A percentile compares a stretch with the other conserved stretches of the same genome.
Conservation (phyloP, 2,329 filamentous ascomycete genomes). For the Penicillium sp. region DNA sequence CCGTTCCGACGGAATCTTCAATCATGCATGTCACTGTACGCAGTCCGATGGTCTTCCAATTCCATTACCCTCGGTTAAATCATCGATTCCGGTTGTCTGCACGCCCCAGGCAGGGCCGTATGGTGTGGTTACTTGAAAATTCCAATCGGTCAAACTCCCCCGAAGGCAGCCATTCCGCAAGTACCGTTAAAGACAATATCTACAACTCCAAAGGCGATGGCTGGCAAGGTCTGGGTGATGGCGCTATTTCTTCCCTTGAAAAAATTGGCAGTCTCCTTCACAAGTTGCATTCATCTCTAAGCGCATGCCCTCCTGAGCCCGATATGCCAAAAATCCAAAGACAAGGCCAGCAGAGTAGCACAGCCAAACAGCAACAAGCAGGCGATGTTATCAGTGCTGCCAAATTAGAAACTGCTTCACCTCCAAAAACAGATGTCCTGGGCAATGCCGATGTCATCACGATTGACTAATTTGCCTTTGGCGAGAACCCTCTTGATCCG, state of each 20-base stretch:
- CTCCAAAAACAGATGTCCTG: slow-evolving; percentile 2
- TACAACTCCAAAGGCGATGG: slow-evolving; percentile 39
- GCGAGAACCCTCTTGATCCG: not conserved
- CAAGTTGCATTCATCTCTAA: slow-evolving; percentile 32
- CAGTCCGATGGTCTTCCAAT: slow-evolving; percentile 34
- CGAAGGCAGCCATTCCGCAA: slow-evolving; percentile 21
- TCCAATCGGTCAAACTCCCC: slow-evolving; percentile 16
- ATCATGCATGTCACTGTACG: slow-evolving; percentile 37
- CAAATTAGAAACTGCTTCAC: not conserved
- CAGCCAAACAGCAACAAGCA: not conserved
- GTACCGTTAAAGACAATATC: slow-evolving; percentile 31
- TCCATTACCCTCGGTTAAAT: slow-evolving; percentile 36
- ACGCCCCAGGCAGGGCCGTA: slow-evolving; percentile 26
- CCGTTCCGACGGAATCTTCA: slow-evolving; percentile 20
- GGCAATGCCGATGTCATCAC: slow-evolving; percentile 35
- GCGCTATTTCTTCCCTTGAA: slow-evolving; percentile 34
- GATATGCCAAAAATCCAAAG: slow-evolving; percentile 6
- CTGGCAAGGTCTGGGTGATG: slow-evolving; percentile 42
- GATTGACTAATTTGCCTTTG: slow-evolving; percentile 31
- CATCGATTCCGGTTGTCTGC: slow-evolving; percentile 34
- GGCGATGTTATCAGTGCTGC: not conserved
- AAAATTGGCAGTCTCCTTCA: slow-evolving; percentile 35
- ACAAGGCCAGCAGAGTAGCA: slow-evolving; percentile 5
- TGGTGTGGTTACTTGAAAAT: slow-evolving; percentile 40
- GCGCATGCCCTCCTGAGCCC: slow-evolving; percentile 15